Base-by-base conservation (phyloP, 495 filamentous ascomycete genomes). In the Neohortaea acidophila region DNA sequence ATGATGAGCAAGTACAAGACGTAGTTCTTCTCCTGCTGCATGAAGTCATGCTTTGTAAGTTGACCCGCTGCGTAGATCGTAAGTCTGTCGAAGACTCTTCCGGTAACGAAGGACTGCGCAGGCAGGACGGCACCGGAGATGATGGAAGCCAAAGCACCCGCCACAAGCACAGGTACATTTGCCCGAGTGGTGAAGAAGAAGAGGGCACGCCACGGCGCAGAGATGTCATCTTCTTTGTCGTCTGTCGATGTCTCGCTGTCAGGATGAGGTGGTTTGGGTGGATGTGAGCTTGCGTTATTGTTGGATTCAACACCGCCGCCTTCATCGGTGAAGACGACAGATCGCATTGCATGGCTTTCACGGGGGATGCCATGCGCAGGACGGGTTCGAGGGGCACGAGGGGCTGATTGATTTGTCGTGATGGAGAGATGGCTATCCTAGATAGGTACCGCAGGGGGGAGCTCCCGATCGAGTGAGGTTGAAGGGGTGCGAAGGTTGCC, bases 21-120 rank as follows among this genome's bases (percentile, higher is more conserved):
- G 56, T 73, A 76, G 13, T 48, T 64, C 2, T 68, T 66, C 5
- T 81, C 63, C 17, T 73, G 57, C 4, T 57, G 46, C 4, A 76
- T 59, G 4, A 85, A 61, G 1, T 67, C 65, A 11, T 61, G 33
- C 0, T 61, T 53, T 4, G 47, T 51, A 17, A 78, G 60, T 2
- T 58, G 44, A 4, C 70, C 72, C 13, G 64, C 62, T 1, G 79
- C 82, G 47, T 72, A 89, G 2, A 62, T 54, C 1, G 79, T 66
- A 36, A 91, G 77, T 4, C 66, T 57, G 12, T 79, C 67, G 47
- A 97, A 94, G 27, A 87, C 65, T 29, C 69, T 64, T 12, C 89
- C 87, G 9, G 86, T 65, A 2, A 93, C 54, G 3, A 86, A 61
- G 2, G 86, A 73, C 29, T 79, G 64, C 1, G 62, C 61, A 2